Base-by-base conservation (phyloP, 305 asterid species). In the Solanum hybrid region DNA sequence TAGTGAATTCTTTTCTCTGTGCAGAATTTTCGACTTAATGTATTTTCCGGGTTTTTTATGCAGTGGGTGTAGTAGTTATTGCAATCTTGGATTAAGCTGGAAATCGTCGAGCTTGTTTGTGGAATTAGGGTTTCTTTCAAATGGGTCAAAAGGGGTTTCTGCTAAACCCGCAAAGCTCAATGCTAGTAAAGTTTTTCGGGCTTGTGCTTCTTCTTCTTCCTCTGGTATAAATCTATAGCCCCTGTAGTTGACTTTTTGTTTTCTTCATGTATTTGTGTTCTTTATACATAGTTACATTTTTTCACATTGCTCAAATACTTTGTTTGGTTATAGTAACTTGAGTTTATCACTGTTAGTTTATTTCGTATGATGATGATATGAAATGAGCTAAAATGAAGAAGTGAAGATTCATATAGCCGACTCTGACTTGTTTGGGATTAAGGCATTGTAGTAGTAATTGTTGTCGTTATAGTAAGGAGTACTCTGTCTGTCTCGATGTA, bases 71-170 rank as follows among this genome's bases (percentile, higher is more conserved):
- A 90, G 93, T 93, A 88, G 71, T 86, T 90, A 79, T 87, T 92
- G 92, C 89, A 87, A 66, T 80, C 35, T 66, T 87, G 93, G 92
- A 24, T 82, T 93, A 56, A 92, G 94, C n/a, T 93, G 94, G 96
- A 93, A 90, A 89, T 90, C 94, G 1, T 94, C 95, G 77, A 95
- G 93, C 92, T 92, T 91, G 90, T 93, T 96, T 91, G 73, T 92
- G 66, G 90, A 91, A 86, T 89, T 91, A 16, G 91, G 90, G 91
- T 92, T 87, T 5, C 51, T 31, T 22, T 80, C 92, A 69, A 88
- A 80, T 91, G 93, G 91, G 90, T 85, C 71, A 35, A 75, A 89
- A 84, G 85, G 87, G 90, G 71, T 85, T 92, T 86, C 92, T 17
- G 69, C 88, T 20, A 89, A 84, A 87, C 93, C 88, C 89, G 87